These are phyloP conservation scores for Perilla frutescens DNA, from an alignment of 257 asterid species.

Conservation along the genomic window DNA sequence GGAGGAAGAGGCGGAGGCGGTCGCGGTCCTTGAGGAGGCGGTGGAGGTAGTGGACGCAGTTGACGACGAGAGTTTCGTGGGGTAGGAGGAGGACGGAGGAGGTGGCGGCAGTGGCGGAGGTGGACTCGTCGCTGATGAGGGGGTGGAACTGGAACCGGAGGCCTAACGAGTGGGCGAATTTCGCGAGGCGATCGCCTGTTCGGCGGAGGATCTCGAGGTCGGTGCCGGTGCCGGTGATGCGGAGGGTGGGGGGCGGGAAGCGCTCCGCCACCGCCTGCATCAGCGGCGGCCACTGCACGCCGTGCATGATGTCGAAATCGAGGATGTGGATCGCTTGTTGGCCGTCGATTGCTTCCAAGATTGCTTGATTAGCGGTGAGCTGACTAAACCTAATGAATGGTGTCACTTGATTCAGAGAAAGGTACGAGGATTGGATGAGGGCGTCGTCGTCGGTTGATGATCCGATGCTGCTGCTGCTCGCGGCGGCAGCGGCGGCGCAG, in stretches of 20 bases:
- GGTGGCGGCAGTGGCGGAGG: constrained; percentile 48
- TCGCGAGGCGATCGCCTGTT: constrained; percentile 86
- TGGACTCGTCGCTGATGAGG: constrained; percentile 43
- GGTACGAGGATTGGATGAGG: constrained; percentile 71
- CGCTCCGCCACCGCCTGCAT: constrained; percentile 93
- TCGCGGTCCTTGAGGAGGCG: constrained; percentile 64
- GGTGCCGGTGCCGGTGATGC: constrained; percentile 88
- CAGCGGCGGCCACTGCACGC: constrained; percentile 98
- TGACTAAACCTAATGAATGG: constrained; percentile 86
- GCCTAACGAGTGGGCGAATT: constrained; percentile 83
- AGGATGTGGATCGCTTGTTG: constrained; percentile 78
- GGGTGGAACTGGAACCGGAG: constrained; percentile 89
- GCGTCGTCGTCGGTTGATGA: constrained; percentile 44
- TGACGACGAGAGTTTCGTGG: constrained; percentile 82
- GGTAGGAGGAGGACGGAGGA: constrained; percentile 58
- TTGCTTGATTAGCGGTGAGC: constrained; percentile 93
- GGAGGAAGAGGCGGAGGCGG: constrained; percentile 65
- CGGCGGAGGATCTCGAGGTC: constrained; percentile 69
- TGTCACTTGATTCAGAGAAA: constrained; percentile 80
- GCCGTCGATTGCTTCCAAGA: constrained; percentile 73
- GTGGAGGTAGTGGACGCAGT: constrained; percentile 84
- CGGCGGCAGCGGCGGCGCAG: constrained; percentile 10
- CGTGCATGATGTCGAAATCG: constrained; percentile 94
- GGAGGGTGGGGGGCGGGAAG: constrained; percentile 70
- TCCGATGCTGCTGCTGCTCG: background rate